Base-by-base conservation (phyloP, 768 basidiomycete species). In the Dacryopinax spathularia region DNA sequence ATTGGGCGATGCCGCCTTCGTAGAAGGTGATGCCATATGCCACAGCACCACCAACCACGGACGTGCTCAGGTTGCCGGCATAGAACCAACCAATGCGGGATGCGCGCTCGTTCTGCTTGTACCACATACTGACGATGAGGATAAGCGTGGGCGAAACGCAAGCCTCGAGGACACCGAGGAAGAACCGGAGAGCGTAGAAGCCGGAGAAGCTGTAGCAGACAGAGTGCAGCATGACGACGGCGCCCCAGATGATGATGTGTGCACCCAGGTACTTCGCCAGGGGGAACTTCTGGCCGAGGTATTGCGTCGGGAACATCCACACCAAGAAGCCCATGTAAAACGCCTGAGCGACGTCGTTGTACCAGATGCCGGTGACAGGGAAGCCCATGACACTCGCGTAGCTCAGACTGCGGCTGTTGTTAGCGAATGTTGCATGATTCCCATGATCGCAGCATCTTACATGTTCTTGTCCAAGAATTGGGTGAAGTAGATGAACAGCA, bases 321-420 rank as follows among this genome's bases (percentile, higher is more conserved):
- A 80, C 72, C 15, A 85, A 72, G 67, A 60, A 36, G 12, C 84
- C 84, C 27, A 84, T 71, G 70, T 85, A 85, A 73, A 86, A 85
- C 1, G 83, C 80, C 66, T 83, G 72, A 2, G 84, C 84, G 4
- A 85, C 80, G 56, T 76, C 65, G 4, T 77, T 77, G 66, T 82
- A 80, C 64, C 74, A 68, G 9, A 69, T 37, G 5, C 84, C 84
- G 1, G 72, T 77, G 66, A 86, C 83, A 1, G 85, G 85, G 43
- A 87, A 76, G 2, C 81, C 82, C 84, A 86, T 85, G 65, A 86
- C 79, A 67, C 82, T 84, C n/a, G 85, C 84, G 75, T 86, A 86
- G 69, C 84, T 84, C 34, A 86, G 70, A 18, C 82, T 81, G 2
- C n/a, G n/a, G n/a, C n/a, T n/a, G n/a, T n/a, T n/a, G n/a, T n/a